Conservation (phyloP, 108 stramenopile species). For the Pseudonitzschia delicatissima region DNA sequence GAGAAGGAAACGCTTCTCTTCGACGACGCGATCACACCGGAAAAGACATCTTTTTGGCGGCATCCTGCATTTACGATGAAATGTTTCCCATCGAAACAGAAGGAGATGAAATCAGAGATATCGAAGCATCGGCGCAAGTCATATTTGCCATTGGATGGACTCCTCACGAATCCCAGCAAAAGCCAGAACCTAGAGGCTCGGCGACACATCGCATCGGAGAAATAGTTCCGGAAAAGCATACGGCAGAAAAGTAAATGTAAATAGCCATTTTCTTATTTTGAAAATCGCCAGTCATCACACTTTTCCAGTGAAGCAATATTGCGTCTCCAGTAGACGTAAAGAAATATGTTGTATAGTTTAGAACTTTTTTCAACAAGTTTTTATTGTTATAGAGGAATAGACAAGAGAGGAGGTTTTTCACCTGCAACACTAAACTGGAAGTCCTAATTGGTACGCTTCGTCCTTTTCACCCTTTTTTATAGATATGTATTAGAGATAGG, state of each 20-base stretch:
- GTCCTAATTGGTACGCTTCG: too few relatives aligned
- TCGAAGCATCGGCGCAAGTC: conserved; percentile 80
- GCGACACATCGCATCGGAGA: conserved; percentile 72
- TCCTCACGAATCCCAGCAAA: conserved; percentile 89
- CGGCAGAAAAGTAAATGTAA: background rate
- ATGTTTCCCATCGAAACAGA: conserved; percentile 62
- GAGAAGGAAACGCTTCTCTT: conserved; percentile 85
- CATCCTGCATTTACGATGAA: conserved; percentile 88
- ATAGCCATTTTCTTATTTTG: background rate
- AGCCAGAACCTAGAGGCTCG: conserved; percentile 77
- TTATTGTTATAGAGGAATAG: too few relatives aligned
- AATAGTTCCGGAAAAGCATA: conserved; percentile 29
- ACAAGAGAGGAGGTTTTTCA: too few relatives aligned
- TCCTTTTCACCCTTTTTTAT: too few relatives aligned
- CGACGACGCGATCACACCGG: conserved; percentile 50
- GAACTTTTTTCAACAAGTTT: too few relatives aligned
- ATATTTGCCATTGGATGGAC: conserved; percentile 98
- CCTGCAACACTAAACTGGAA: too few relatives aligned
- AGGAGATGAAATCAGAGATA: conserved; percentile 26
- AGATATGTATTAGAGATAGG: too few relatives aligned
- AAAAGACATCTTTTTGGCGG: conserved; percentile 85
- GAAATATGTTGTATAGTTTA: too few relatives aligned
- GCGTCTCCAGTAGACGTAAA: too few relatives aligned
- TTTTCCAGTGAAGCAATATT: too few relatives aligned
- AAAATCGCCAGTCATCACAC: background rate